These are phyloP conservation scores for Pseudocercospora fuligena DNA, from an alignment of 2,329 filamentous ascomycete genomes.

Conservation along the genomic window DNA sequence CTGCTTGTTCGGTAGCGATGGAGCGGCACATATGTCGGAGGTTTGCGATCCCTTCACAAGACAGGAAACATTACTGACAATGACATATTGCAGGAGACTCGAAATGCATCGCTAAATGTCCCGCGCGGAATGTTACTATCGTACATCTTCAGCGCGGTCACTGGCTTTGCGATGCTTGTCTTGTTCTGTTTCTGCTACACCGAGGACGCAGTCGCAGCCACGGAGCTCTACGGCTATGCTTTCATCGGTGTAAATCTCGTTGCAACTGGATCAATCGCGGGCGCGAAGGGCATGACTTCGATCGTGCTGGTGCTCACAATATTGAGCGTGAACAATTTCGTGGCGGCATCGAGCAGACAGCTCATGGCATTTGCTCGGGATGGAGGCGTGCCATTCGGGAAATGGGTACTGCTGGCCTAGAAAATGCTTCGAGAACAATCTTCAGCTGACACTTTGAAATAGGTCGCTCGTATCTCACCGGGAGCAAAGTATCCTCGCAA, in stretches of 20 bases:
- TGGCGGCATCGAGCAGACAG: too few relatives aligned
- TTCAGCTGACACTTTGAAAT: neutral
- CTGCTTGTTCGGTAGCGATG: slow-evolving; percentile 21
- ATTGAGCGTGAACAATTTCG: too few relatives aligned
- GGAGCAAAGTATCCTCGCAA: too few relatives aligned
- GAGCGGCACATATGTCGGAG: slow-evolving; percentile 15
- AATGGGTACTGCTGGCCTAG: neutral
- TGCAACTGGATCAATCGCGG: slow-evolving; percentile 1
- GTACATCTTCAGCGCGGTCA: slow-evolving; percentile 14
- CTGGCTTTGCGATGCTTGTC: slow-evolving; percentile 15
- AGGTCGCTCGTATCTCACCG: neutral
- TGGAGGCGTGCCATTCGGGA: too few relatives aligned
- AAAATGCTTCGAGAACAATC: neutral
- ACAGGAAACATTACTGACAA: too few relatives aligned
- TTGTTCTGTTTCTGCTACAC: slow-evolving; percentile 22
- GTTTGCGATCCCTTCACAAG: neutral
- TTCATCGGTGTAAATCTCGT: slow-evolving; percentile 16
- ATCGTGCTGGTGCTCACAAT: too few relatives aligned
- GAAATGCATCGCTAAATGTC: slow-evolving; percentile 25
- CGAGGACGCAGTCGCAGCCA: slow-evolving; percentile 6
- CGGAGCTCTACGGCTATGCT: slow-evolving; percentile 12
- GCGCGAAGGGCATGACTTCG: neutral
- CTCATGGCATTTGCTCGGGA: too few relatives aligned
- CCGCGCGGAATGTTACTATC: slow-evolving; percentile 33
- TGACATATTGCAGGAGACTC: slow-evolving; percentile 18